Percentiles rank a stretch among this genome's conserved stretches.
phyloP scores from a whole-genome alignment of 2,329 filamentous ascomycete genomes.

The Cyphellophora europaea region DNA sequence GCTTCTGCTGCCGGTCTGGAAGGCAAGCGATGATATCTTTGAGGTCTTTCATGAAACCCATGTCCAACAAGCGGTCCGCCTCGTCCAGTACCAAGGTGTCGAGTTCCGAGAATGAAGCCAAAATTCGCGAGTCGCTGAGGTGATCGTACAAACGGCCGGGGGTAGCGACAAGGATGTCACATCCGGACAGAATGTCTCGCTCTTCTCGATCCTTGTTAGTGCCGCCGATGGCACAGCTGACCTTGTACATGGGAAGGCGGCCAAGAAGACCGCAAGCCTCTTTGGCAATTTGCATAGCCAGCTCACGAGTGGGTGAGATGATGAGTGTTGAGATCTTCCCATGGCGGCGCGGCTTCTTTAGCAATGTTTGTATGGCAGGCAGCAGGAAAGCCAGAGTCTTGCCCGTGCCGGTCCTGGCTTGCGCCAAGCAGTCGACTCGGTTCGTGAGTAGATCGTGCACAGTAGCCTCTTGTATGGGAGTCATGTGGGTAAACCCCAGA shows the following conservation, averaged over 20 bases:
- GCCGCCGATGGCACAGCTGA: conserved; percentile 75
- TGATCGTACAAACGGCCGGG: conserved; percentile 40
- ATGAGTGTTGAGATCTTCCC: conserved; percentile 13
- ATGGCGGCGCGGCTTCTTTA: conserved; percentile 39
- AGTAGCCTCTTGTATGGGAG: conserved; percentile 10
- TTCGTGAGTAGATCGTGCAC: conserved; percentile 7
- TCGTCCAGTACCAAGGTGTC: conserved; percentile 46
- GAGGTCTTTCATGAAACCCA: conserved; percentile 47
- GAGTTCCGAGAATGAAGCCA: conserved; percentile 31
- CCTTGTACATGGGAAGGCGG: conserved; percentile 31
- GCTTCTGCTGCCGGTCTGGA: conserved; percentile 40
- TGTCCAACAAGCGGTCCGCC: conserved; percentile 58
- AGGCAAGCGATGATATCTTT: conserved; percentile 42
- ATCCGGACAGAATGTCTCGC: conserved; percentile 51
- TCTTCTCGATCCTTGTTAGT: conserved; percentile 67
- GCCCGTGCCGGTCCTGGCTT: conserved; percentile 42
- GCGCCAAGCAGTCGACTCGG: conserved; percentile 54
- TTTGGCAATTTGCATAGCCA: conserved; percentile 39
- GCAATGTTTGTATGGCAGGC: conserved; percentile 36
- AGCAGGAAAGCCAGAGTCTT: conserved; percentile 42
- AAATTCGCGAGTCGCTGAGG: conserved; percentile 28
- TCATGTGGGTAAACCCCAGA: conserved; percentile 10
- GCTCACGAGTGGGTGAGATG: conserved; percentile 39
- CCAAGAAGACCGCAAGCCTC: conserved; percentile 45
- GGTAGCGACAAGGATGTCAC: conserved; percentile 38